These are phyloP conservation scores for Jamesozyma rosinii DNA, from an alignment of 805 yeast species.

Conservation along the genomic window DNA sequence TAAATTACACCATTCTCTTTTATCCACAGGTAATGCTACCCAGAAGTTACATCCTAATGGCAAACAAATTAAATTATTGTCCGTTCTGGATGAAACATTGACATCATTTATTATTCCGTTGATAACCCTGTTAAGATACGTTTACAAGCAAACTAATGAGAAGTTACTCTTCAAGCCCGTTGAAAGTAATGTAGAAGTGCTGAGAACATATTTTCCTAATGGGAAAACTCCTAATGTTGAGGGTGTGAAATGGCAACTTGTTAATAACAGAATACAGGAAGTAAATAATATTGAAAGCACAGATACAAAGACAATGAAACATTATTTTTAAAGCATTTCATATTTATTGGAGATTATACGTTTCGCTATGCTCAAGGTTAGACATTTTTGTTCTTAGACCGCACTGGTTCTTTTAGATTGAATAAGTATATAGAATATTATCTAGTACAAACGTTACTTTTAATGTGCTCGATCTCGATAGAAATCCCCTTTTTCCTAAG, in stretches of 20 bases:
- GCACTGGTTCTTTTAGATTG: too few relatives aligned
- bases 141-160: constrained; percentile 25
- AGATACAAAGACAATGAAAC: too few relatives aligned
- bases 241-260: constrained; percentile 20
- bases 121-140: constrained; percentile 18
- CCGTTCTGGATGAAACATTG: constrained; percentile 20
- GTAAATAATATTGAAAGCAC: too few relatives aligned
- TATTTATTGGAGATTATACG: too few relatives aligned
- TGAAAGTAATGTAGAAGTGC: constrained; percentile 8
- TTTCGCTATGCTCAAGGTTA: too few relatives aligned
- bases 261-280: constrained; percentile 5
- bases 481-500: too few relatives aligned
- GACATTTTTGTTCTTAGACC: too few relatives aligned
- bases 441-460: too few relatives aligned
- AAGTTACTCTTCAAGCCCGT: constrained; percentile 21
- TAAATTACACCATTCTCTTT: constrained; percentile 4
- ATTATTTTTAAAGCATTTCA: too few relatives aligned
- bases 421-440: too few relatives aligned
- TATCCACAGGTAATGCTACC: not conserved
- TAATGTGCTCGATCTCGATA: too few relatives aligned
- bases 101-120: constrained; percentile 25
- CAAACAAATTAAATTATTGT: constrained; percentile 8
- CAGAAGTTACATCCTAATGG: not conserved
- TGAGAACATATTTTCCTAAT: constrained; percentile 17
- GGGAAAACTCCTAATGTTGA: constrained; percentile 21